A percentile compares a stretch with the other conserved stretches of the same genome.
These are phyloP conservation scores for Micractinium conductrix DNA, from an alignment of 139 green algal genomes.

Conservation along the genomic window DNA sequence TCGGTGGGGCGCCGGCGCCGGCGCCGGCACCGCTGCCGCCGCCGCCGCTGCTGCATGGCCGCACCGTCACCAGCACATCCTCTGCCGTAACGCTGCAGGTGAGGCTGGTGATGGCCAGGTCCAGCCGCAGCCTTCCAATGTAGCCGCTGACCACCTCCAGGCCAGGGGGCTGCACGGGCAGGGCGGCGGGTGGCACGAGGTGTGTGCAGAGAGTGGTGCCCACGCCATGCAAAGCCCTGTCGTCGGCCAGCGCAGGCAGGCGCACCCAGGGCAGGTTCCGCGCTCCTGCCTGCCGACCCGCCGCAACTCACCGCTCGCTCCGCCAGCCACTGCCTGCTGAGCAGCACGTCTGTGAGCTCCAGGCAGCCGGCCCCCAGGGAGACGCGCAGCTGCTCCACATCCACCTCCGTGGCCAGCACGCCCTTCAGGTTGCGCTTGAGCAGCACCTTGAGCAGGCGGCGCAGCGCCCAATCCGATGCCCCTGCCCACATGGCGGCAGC, in stretches of 20 bases:
- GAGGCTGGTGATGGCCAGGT: slow-evolving; percentile 54
- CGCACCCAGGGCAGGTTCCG: too few species aligned
- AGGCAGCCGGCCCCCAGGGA: slow-evolving; percentile 66
- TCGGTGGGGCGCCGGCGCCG: background rate
- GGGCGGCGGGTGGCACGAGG: too few species aligned
- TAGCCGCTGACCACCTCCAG: slow-evolving; percentile 68
- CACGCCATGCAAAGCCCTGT: too few species aligned
- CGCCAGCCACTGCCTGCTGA: slow-evolving; percentile 75
- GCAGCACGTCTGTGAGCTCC: slow-evolving; percentile 70
- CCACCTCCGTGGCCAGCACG: slow-evolving; percentile 60
- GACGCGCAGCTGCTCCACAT: slow-evolving; percentile 78
- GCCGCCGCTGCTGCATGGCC: slow-evolving; percentile 1
- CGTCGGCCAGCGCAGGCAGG: too few species aligned
- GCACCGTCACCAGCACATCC: slow-evolving; percentile 65
- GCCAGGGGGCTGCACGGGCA: slow-evolving; percentile 4
- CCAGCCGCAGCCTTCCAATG: slow-evolving; percentile 56
- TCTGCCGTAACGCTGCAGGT: slow-evolving; percentile 51
- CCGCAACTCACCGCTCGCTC: slow-evolving; percentile 39
- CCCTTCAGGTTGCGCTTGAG: slow-evolving; percentile 68
- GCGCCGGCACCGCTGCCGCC: background rate
- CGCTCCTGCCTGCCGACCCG: background rate
- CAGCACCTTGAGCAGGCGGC: slow-evolving; percentile 75
- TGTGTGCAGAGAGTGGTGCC: too few species aligned
- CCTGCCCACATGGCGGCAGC: slow-evolving; percentile 8
- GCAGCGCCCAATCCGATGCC: slow-evolving; percentile 60